A percentile compares a stretch with the other conserved stretches of the same genome.
Conservation (phyloP, 495 filamentous ascomycete species). For the Gamarada debralockiae region DNA sequence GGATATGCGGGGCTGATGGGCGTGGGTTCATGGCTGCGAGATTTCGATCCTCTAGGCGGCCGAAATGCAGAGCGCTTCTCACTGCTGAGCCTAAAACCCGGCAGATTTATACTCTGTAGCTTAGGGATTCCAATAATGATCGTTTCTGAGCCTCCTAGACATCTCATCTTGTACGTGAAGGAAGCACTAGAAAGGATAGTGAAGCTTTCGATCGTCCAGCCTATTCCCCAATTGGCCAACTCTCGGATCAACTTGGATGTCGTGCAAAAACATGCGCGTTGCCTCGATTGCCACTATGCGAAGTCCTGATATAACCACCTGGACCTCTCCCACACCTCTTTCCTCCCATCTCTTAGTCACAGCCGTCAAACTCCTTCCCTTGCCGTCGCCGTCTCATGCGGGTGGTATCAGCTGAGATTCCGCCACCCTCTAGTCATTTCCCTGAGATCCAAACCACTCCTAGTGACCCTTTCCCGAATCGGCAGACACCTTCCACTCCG, state of each 20-base stretch:
- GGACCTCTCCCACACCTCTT: neutral
- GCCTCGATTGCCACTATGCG: neutral
- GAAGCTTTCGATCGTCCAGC: neutral
- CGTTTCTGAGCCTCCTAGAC: slow-evolving; percentile 16
- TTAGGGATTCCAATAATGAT: slow-evolving; percentile 8
- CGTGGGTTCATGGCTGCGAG: slow-evolving; percentile 2
- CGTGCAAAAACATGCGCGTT: neutral
- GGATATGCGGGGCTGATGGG: slow-evolving; percentile 9
- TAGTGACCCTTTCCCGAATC: too few relatives aligned
- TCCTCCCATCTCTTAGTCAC: neutral
- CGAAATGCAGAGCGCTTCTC: slow-evolving; percentile 14
- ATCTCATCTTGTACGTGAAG: slow-evolving; percentile 14
- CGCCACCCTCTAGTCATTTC: neutral
- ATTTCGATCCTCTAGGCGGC: slow-evolving; percentile 18
- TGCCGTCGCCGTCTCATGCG: too few relatives aligned
- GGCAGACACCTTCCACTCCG: neutral
- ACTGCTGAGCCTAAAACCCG: slow-evolving; percentile 12
- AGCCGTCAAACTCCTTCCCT: neutral
- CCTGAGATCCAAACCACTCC: slow-evolving; percentile 1
- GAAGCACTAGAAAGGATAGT: slow-evolving; percentile 9
- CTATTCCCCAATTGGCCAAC: neutral
- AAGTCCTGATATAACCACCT: neutral
- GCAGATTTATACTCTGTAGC: slow-evolving; percentile 17
- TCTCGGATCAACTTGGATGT: neutral
- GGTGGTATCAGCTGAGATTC: too few relatives aligned